These are phyloP conservation scores for Maudiozyma saulgeensis DNA, from an alignment of 805 yeast species.

Conservation along the genomic window DNA sequence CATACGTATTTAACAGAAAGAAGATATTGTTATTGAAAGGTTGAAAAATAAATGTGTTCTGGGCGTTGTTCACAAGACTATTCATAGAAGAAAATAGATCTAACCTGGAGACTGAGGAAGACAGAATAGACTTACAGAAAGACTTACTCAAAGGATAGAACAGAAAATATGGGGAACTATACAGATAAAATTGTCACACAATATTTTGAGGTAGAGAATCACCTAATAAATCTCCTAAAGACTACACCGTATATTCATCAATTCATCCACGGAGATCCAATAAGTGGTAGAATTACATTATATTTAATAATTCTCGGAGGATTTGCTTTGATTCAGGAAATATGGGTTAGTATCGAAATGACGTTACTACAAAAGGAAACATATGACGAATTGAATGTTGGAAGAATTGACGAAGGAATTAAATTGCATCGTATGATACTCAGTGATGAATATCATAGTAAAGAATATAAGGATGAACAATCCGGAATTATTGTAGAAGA, in stretches of 20 bases:
- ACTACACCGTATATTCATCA: constrained; percentile 13
- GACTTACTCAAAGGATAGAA: background rate
- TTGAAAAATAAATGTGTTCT: background rate
- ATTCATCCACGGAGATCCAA: constrained; percentile 19
- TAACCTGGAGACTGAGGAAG: background rate
- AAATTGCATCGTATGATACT: constrained; percentile 23
- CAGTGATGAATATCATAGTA: constrained; percentile 27
- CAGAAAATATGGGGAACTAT: background rate
- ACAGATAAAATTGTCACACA: constrained; percentile 1
- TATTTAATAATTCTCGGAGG: constrained; percentile 24
- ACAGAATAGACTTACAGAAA: background rate
- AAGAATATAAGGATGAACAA: constrained; percentile 25
- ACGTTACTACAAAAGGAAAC: constrained; percentile 25
- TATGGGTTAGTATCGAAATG: constrained; percentile 29
- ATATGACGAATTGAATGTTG: constrained; percentile 24
- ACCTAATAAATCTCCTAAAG: constrained; percentile 10
- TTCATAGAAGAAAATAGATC: background rate
- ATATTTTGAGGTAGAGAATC: constrained; percentile 17
- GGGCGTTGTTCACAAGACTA: background rate
- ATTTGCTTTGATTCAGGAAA: constrained; percentile 27
- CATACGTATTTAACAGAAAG: background rate
- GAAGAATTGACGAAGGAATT: constrained; percentile 23
- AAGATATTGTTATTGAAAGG: background rate
- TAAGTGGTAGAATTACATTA: constrained; percentile 29
- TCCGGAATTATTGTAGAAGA: constrained; percentile 28